Base-by-base conservation (phyloP, 805 yeast genomes). In the Blastobotrys peoriensis region DNA sequence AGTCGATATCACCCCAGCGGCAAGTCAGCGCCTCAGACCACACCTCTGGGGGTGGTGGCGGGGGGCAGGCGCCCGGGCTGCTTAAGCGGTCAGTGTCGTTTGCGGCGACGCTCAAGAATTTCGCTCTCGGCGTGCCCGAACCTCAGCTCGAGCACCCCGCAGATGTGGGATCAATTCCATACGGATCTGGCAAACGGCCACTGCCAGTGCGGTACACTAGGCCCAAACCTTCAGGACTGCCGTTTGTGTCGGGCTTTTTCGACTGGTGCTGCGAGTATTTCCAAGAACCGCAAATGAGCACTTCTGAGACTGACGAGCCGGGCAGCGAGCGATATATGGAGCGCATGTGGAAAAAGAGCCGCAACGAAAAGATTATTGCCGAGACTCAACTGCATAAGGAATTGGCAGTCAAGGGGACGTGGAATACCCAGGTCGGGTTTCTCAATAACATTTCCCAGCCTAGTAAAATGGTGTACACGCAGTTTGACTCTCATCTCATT, bases 261-360 rank as follows among this genome's bases (percentile, higher is more conserved):
- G 68, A 68, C 35, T 66, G 71, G 68, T 55, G 69, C 40, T 77
- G 86, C 47, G 98, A 93, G 61, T 89, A 88, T 58, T 93, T 91
- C 67, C 95, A 89, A 57, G 98, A 89, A 59, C 97, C 98, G 0
- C 98, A 91, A 59, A 82, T 89, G 82, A 79, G 86, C 8, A 81
- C 78, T 46, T 75, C 77, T 43, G 97, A 91, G 54, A 66, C 79
- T 15, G 97, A 91, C 55, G 96, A 88, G 61, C 93, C 95, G 0
- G 98, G 98, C 0, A 86, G 96, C 45, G 78, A 81, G 47, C 89
- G 86, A 51, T 86, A 86, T 55, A 79, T 85, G 28, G 81, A 78
- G 52, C 71, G 94, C 46, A 65, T 86, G 19, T 93, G 98, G 98
- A 74, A 96, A 54, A 74, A 95, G 51, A 84, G 83, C 57, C 72